Evolutionary conservation across 2,329 filamentous ascomycete species (phyloP), one percentile per base, ranked within the genome.

Genomic region (Sporothrix euskadiensis): DNA sequence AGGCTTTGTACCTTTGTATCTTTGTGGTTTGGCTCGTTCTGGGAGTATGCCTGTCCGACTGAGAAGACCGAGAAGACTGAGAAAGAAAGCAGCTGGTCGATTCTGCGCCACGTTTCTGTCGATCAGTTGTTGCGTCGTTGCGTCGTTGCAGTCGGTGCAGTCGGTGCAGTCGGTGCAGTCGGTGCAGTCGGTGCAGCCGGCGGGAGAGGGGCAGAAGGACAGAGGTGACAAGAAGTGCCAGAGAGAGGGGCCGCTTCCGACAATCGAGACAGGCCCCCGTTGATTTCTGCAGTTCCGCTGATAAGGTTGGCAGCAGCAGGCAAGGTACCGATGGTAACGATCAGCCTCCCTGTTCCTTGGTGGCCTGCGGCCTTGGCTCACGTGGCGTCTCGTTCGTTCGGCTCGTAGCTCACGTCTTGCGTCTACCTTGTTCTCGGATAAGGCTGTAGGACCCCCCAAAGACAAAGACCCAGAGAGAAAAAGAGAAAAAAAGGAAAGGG

Each of bases 101-200:
- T 52, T 68, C 44, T 26, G 30, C 65, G 65, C 65, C 65, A 49
- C 47, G 65, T 68, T 68, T 68, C 44, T 68, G 41, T 26, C 61
- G 26, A 44, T 68, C 16, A 52, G 8, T 16, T 44, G 52, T 56
- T 26, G 52, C 19, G 22, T 47, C 7, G 63, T 32, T 26, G 44
- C 12, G 26, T 52, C 22, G 41, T 68, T 49, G 41, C 16, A 47
- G 16, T 19, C 41, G 44, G 26, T 68, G 9, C 44, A 52, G 63
- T 49, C 63, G 44, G 63, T 19, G 41, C 41, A 68, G 63, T 10
- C n/a, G 39, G 39, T 49, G 39, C 14, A 47, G 16, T 19, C 41
- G 44, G 26, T 68, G 9, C 44, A 52, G 63, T 49, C 63, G 44
- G 63, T 19, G 41, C 41, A 68, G 63, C n/a, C n/a, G 39, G 39